These are phyloP conservation scores for Fusarium sp. DNA, from an alignment of 2,329 filamentous ascomycete species.

Conservation along the genomic window DNA sequence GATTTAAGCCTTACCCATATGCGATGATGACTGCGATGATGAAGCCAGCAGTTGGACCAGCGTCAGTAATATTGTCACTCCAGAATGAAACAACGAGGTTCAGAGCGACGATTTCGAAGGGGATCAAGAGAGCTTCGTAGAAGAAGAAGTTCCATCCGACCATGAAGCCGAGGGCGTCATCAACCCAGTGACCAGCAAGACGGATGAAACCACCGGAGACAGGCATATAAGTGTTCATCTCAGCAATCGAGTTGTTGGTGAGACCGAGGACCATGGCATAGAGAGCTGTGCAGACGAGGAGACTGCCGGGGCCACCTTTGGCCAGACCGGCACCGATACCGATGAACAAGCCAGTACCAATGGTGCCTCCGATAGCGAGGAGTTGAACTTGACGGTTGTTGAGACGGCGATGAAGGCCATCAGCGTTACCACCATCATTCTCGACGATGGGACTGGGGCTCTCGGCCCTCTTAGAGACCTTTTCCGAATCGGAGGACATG, in stretches of 20 bases:
- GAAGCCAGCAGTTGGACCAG: conserved; percentile 44
- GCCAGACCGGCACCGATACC: conserved; percentile 33
- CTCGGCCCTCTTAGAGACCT: conserved; percentile 19
- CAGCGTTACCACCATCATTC: conserved; percentile 16
- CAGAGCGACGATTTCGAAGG: conserved; percentile 46
- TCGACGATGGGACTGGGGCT: conserved; percentile 1
- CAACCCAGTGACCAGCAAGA: conserved; percentile 33
- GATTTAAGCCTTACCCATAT: conserved; percentile 32
- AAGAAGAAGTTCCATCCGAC: conserved; percentile 48
- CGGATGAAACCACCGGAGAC: conserved; percentile 35
- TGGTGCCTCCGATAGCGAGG: conserved; percentile 27
- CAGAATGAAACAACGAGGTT: conserved; percentile 47
- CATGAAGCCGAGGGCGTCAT: conserved; percentile 37
- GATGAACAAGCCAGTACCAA: conserved; percentile 32
- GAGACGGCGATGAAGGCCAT: conserved; percentile 34
- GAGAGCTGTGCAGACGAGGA: conserved; percentile 30
- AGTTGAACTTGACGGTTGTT: conserved; percentile 37
- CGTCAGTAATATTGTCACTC: conserved; percentile 23
- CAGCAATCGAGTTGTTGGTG: conserved; percentile 36
- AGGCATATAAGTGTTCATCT: conserved; percentile 37
- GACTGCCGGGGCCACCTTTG: conserved; percentile 29
- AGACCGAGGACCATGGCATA: conserved; percentile 33
- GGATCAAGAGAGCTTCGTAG: conserved; percentile 46
- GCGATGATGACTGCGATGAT: conserved; percentile 31
- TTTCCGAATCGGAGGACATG: conserved; percentile 32